These are phyloP conservation scores for Fusarium paranaense DNA, from an alignment of 2,329 filamentous ascomycete genomes.

Conservation along the genomic window DNA sequence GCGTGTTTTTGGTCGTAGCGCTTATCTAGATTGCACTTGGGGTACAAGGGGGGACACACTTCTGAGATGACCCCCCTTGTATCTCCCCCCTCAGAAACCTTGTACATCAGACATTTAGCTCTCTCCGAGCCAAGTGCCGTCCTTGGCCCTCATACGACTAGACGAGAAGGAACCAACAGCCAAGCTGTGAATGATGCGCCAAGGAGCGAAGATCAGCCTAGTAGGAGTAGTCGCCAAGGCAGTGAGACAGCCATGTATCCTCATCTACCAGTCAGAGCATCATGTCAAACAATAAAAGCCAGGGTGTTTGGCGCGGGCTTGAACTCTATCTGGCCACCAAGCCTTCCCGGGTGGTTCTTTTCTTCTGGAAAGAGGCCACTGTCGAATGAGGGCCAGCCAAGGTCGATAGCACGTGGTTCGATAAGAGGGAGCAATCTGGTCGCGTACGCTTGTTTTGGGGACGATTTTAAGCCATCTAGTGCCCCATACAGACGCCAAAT, in stretches of 20 bases:
- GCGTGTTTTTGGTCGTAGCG: constrained; percentile 4
- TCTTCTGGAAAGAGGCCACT: constrained; percentile 2
- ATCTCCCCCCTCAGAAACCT: not conserved
- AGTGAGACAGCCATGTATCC: not conserved
- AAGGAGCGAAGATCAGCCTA: not conserved
- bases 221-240: not conserved
- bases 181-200: constrained; percentile 4
- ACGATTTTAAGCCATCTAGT: not conserved
- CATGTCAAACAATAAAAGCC: not conserved
- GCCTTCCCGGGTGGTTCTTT: not conserved
- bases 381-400: not conserved
- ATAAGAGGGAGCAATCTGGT: not conserved
- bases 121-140: not conserved
- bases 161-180: not conserved
- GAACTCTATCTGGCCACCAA: constrained; percentile 1
- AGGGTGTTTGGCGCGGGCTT: not conserved
- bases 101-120: constrained; percentile 2
- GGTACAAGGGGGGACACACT: not conserved
- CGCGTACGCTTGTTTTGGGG: not conserved
- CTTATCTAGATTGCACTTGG: not conserved
- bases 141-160: constrained; percentile 2
- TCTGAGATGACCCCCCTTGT: not conserved
- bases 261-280: not conserved
- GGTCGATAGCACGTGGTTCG: not conserved
- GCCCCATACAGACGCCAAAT: not conserved